Conservation (phyloP, 1,139 yeast species). For the Debaryomyces robertsiae region DNA sequence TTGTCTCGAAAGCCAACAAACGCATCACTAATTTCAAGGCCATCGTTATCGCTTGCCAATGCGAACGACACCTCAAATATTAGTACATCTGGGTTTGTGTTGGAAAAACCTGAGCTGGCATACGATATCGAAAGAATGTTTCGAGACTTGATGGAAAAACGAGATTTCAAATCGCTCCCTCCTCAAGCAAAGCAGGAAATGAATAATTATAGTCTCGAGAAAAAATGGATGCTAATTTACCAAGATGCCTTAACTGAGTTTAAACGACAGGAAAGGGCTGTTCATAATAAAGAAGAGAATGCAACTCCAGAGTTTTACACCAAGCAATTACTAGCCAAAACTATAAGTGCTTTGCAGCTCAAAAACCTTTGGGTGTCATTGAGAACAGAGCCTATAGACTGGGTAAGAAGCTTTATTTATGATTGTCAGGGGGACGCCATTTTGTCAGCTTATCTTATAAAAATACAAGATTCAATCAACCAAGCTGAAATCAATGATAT, state of each 20-base stretch:
- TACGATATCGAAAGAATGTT: constrained; percentile 67
- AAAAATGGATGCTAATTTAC: constrained; percentile 89
- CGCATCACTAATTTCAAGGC: constrained; percentile 34
- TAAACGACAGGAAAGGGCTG: constrained; percentile 53
- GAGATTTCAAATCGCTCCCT: constrained; percentile 82
- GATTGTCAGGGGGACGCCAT: constrained; percentile 90
- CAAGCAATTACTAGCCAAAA: constrained; percentile 67
- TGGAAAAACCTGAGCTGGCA: constrained; percentile 60
- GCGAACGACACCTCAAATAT: constrained; percentile 24
- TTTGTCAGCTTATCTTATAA: constrained; percentile 47
- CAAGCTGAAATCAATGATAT: constrained; percentile 39
- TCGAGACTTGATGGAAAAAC: constrained; percentile 71
- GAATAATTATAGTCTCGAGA: constrained; percentile 71
- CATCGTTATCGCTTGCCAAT: constrained; percentile 28
- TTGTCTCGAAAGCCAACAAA: constrained; percentile 27
- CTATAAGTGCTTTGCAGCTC: constrained; percentile 69
- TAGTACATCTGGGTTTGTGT: constrained; percentile 24
- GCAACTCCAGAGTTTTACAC: constrained; percentile 79
- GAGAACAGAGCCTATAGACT: constrained; percentile 86
- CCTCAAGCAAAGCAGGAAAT: constrained; percentile 77
- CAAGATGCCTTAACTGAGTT: constrained; percentile 83
- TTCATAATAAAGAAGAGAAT: constrained; percentile 37
- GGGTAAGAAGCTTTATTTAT: constrained; percentile 80
- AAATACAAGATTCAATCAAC: constrained; percentile 42
- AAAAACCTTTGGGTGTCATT: constrained; percentile 88